These are phyloP conservation scores for Colletotrichum paranaense DNA, from an alignment of 2,329 filamentous ascomycete species.

Conservation along the genomic window DNA sequence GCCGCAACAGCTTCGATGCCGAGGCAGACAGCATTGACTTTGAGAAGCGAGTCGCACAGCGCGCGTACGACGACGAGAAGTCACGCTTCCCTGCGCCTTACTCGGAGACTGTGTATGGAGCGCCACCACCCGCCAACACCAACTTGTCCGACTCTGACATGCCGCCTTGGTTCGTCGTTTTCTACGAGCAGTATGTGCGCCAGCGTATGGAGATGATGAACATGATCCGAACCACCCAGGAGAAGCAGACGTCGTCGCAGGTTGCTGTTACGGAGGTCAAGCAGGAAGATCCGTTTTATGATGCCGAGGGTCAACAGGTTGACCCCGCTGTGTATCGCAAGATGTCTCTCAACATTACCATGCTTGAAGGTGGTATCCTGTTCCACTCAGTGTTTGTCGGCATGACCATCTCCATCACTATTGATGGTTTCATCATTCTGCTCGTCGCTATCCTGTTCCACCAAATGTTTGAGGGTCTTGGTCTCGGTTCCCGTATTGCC, in stretches of 20 bases:
- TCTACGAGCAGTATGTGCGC: slow-evolving; percentile 72
- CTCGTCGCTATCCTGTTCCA: slow-evolving; percentile 79
- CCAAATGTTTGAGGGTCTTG: slow-evolving; percentile 76
- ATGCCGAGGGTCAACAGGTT: slow-evolving; percentile 56
- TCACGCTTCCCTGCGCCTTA: slow-evolving; percentile 33
- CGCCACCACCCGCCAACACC: slow-evolving; percentile 33
- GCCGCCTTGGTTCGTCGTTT: slow-evolving; percentile 72
- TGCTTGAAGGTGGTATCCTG: slow-evolving; percentile 81
- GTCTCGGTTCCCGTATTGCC: slow-evolving; percentile 77
- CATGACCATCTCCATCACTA: slow-evolving; percentile 77
- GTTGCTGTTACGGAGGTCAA: slow-evolving; percentile 39
- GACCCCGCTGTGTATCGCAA: slow-evolving; percentile 65
- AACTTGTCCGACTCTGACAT: slow-evolving; percentile 57
- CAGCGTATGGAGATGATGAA: slow-evolving; percentile 69
- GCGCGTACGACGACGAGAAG: slow-evolving; percentile 53
- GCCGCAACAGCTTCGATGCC: slow-evolving; percentile 47
- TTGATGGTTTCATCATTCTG: slow-evolving; percentile 74
- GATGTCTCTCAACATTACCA: slow-evolving; percentile 77
- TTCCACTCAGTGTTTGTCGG: slow-evolving; percentile 84
- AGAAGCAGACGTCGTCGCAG: slow-evolving; percentile 48
- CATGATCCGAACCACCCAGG: slow-evolving; percentile 55
- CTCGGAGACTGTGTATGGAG: slow-evolving; percentile 40
- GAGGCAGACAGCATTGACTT: slow-evolving; percentile 43
- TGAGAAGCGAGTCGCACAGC: slow-evolving; percentile 55
- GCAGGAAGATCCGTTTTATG: slow-evolving; percentile 50